Percentiles rank a stretch among this genome's conserved stretches.
phyloP scores from a whole-genome alignment of 208 protist genomes.

The Leishmania arabica region DNA sequence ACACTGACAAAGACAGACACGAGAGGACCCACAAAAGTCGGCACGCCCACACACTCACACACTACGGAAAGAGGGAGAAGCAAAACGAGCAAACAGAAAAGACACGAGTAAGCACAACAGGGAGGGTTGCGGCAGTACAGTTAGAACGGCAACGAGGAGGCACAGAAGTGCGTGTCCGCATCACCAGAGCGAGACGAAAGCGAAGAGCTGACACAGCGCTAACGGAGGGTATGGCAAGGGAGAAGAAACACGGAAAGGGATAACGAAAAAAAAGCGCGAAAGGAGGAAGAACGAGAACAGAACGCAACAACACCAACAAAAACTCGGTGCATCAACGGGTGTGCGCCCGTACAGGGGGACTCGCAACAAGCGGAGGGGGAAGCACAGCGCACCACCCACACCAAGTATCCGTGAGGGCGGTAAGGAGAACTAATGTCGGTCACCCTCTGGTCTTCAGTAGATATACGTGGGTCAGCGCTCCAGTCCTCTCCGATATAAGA shows the following conservation, averaged over 20 bases:
- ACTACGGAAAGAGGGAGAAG: not conserved
- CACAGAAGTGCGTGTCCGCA: not conserved
- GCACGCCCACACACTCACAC: not conserved
- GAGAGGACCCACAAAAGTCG: not conserved
- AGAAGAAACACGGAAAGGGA: not conserved
- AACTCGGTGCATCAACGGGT: not conserved
- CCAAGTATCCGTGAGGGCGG: not conserved
- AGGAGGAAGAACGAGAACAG: not conserved
- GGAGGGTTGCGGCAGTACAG: not conserved
- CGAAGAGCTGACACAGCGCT: not conserved
- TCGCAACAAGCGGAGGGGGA: not conserved
- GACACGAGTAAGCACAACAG: not conserved
- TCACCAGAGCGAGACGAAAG: not conserved
- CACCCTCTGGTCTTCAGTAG: not conserved
- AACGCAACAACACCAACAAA: slow-evolving; percentile 5
- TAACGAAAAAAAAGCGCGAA: not conserved
- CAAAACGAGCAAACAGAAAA: not conserved
- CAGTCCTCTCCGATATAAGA: slow-evolving; percentile 1
- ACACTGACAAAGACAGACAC: not conserved
- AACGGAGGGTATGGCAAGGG: not conserved
- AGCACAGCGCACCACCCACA: not conserved
- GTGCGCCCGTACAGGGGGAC: not conserved
- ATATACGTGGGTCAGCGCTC: not conserved
- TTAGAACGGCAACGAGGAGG: not conserved
- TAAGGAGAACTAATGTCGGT: not conserved